Evolutionary conservation across 345 rosid genomes (phyloP).

Genomic region (Brassica juncea): DNA sequence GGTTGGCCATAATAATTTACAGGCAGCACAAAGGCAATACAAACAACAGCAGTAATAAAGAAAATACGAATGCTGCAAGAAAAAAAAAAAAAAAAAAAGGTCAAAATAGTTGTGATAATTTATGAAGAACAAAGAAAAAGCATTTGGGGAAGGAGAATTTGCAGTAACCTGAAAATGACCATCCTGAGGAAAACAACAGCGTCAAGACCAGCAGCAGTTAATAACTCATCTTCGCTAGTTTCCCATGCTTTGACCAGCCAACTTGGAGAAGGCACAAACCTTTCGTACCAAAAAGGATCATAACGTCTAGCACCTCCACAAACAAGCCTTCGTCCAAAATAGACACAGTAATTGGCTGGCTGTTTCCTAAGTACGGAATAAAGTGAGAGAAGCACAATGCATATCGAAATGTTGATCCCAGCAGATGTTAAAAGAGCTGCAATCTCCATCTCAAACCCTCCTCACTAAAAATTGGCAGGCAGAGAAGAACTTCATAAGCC

Average conservation of each 20-base stretch:
- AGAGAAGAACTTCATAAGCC: constrained; percentile 7
- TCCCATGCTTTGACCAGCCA: constrained; percentile 90
- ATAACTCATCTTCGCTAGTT: constrained; percentile 75
- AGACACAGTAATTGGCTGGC: constrained; percentile 68
- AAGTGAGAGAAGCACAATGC: constrained; percentile 60
- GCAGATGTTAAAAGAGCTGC: constrained; percentile 81
- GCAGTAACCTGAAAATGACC: constrained; percentile 70
- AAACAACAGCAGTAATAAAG: constrained; percentile 67
- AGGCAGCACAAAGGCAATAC: constrained; percentile 76
- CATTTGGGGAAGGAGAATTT: not conserved
- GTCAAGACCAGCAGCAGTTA: constrained; percentile 74
- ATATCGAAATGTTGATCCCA: constrained; percentile 70
- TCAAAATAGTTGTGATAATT: constrained; percentile 1
- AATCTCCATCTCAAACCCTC: constrained; percentile 61
- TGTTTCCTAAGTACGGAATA: constrained; percentile 88
- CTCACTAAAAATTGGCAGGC: constrained; percentile 24
- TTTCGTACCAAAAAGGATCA: constrained; percentile 59
- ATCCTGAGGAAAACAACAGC: constrained; percentile 79
- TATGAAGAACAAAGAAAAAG: not conserved
- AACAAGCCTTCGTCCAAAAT: constrained; percentile 68
- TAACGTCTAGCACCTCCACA: constrained; percentile 36
- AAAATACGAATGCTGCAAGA: constrained; percentile 70
- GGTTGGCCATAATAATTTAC: constrained; percentile 83
- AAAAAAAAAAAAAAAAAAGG: not conserved
- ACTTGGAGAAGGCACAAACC: constrained; percentile 89